phyloP scores from a whole-genome alignment of 495 filamentous ascomycete genomes.

The Hypoxylon trugodes region DNA sequence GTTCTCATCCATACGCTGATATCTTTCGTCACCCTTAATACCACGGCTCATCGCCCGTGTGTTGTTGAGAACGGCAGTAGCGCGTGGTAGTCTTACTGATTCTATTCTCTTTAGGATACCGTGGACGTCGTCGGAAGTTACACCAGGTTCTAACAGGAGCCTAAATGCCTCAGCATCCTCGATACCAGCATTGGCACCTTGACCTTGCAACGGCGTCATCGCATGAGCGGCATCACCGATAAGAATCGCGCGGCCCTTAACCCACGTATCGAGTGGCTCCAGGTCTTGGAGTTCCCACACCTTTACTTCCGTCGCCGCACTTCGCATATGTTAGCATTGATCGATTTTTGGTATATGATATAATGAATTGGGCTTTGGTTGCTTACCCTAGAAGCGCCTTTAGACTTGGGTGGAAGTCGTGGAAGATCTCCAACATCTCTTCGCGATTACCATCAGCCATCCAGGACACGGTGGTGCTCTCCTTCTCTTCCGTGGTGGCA shows the following conservation, averaged over 20 bases:
- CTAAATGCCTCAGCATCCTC: slow-evolving; percentile 49
- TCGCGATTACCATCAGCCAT: slow-evolving; percentile 44
- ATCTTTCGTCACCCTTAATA: slow-evolving; percentile 23
- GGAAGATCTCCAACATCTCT: slow-evolving; percentile 51
- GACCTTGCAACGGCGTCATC: slow-evolving; percentile 50
- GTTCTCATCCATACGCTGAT: slow-evolving; percentile 25
- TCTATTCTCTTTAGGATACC: slow-evolving; percentile 28
- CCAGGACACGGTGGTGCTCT: slow-evolving; percentile 40
- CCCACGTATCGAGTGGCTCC: slow-evolving; percentile 51
- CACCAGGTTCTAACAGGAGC: slow-evolving; percentile 29
- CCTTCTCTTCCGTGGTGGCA: slow-evolving; percentile 33
- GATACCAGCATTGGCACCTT: slow-evolving; percentile 49
- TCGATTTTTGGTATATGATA: slow-evolving; percentile 8
- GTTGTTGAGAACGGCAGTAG: slow-evolving; percentile 20
- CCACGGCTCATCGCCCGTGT: slow-evolving; percentile 22
- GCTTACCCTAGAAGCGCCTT: slow-evolving; percentile 39
- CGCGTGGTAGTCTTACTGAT: slow-evolving; percentile 11
- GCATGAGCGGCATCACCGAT: slow-evolving; percentile 58
- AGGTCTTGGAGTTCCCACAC: slow-evolving; percentile 57
- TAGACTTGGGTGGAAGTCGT: slow-evolving; percentile 47
- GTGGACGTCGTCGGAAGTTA: slow-evolving; percentile 27
- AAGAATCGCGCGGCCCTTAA: slow-evolving; percentile 46
- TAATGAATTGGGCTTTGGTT: background rate
- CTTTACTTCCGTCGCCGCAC: slow-evolving; percentile 29
- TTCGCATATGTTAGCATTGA: slow-evolving; percentile 17